Base-by-base conservation (phyloP, 2,329 filamentous ascomycete genomes). In the Pseudocercospora eumusae region DNA sequence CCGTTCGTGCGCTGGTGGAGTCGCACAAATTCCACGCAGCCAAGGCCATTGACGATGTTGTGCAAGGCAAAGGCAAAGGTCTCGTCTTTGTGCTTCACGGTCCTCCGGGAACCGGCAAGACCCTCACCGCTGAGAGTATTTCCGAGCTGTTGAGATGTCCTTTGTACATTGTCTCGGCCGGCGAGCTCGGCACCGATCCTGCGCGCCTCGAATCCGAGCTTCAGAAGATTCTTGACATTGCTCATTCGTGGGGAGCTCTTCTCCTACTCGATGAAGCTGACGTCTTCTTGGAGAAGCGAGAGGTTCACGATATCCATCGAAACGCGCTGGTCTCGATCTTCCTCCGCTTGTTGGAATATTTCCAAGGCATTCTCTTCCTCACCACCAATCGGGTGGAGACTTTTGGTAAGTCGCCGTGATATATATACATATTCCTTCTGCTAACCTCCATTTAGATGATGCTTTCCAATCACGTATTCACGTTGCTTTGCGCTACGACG, bases 391-490 rank as follows among this genome's bases (percentile, higher is more conserved):
- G 92, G 1, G 91, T 96, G 0, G 85, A 89, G 78, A 93, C 90
- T 0, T 96, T 96, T 70, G 36, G 36, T 40, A 18, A 40, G 36
- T 40, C 15, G 2, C 13, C n/a, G 15, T n/a, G 36, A 40, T 8
- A 15, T 18, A 18, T 4, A 7, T 40, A 40, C 2, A 18, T 4
- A 7, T 40, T 6, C 8, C 15, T 8, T 7, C 6, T 6, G 36
- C 36, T 40, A 40, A 40, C 36, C 15, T 18, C 1, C 13, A 8
- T 40, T n/a, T 40, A 40, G 92, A 96, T 69, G 91, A 95, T 64
- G 92, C 92, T 0, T 96, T 96, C 81, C 90, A 95, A 73, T 91
- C 87, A 9, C 86, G 92, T 23, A 96, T 96, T 64, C 91, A 96
- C 74, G 88, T 96, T 69, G 90, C 91, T 0, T 80, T 96, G 8